Conservation (phyloP, 305 asterid genomes). For the Solanum hybrid region DNA sequence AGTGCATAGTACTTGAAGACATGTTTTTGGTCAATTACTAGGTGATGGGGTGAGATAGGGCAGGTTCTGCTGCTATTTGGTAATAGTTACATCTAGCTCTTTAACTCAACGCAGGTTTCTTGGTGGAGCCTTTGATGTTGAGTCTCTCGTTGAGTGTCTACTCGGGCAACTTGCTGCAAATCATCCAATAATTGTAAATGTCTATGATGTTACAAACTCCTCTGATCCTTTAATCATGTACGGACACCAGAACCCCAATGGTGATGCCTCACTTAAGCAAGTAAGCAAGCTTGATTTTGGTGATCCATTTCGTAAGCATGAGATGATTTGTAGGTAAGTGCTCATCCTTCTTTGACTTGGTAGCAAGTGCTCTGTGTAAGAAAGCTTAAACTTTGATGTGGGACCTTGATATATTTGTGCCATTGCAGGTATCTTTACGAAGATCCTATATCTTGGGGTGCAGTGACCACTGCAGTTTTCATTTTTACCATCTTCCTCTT, state of each 20-base stretch:
- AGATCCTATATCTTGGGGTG: conserved; percentile 64
- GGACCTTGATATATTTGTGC: conserved; percentile 8
- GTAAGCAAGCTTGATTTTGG: conserved; percentile 79
- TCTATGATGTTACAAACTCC: conserved; percentile 67
- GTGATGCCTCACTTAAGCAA: conserved; percentile 56
- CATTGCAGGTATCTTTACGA: conserved; percentile 58
- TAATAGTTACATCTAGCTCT: background rate
- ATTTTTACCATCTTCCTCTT: conserved; percentile 44
- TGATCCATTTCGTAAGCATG: conserved; percentile 80
- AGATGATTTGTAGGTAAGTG: conserved; percentile 85
- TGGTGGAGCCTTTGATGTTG: conserved; percentile 93
- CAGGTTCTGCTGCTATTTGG: background rate
- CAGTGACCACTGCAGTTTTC: conserved; percentile 45
- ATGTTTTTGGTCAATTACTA: background rate
- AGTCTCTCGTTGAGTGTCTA: conserved; percentile 83
- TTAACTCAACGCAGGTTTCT: conserved; percentile 47
- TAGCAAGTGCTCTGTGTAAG: background rate
- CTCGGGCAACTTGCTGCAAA: conserved; percentile 88
- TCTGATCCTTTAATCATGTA: conserved; percentile 78
- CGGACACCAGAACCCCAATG: conserved; percentile 48
- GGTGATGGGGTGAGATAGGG: background rate
- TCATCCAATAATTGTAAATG: conserved; percentile 73
- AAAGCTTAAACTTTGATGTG: background rate
- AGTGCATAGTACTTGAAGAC: background rate
- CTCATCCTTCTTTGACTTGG: background rate